These are phyloP conservation scores for Tuber microsphaerosporum DNA, from an alignment of 495 filamentous ascomycete genomes.

Conservation along the genomic window DNA sequence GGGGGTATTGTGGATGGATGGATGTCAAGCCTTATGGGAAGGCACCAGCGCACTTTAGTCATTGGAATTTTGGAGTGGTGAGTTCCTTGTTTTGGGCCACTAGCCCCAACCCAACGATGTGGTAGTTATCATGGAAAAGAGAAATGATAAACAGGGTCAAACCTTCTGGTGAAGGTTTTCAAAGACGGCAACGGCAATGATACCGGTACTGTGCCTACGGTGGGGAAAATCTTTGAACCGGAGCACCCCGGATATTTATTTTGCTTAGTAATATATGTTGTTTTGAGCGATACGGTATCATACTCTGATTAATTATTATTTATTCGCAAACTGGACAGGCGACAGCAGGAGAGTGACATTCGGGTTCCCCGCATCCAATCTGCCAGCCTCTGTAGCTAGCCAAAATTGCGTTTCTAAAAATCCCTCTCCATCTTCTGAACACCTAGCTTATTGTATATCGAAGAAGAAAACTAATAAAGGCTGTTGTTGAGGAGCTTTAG, in stretches of 20 bases:
- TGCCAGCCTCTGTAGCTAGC: neutral
- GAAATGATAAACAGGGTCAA: neutral
- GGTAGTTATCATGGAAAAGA: neutral
- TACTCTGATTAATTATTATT: neutral
- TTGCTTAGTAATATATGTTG: neutral
- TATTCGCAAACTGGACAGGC: neutral
- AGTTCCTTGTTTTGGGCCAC: neutral
- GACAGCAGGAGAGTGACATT: neutral
- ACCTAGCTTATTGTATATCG: neutral
- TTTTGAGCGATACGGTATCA: neutral
- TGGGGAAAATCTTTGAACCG: neutral
- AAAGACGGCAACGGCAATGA: no score
- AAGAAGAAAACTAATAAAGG: neutral
- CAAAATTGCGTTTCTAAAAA: neutral
- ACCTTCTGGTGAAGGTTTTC: neutral
- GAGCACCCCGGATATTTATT: neutral
- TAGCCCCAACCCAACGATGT: neutral
- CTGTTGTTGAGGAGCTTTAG: neutral
- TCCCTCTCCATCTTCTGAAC: neutral
- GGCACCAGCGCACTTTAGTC: neutral
- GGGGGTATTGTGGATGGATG: neutral
- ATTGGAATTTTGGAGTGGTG: neutral
- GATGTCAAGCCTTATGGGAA: neutral
- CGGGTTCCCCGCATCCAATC: neutral
- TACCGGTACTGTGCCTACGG: no score